Conservation (phyloP, 2,329 filamentous ascomycete genomes). For the Ophiostoma ips region DNA sequence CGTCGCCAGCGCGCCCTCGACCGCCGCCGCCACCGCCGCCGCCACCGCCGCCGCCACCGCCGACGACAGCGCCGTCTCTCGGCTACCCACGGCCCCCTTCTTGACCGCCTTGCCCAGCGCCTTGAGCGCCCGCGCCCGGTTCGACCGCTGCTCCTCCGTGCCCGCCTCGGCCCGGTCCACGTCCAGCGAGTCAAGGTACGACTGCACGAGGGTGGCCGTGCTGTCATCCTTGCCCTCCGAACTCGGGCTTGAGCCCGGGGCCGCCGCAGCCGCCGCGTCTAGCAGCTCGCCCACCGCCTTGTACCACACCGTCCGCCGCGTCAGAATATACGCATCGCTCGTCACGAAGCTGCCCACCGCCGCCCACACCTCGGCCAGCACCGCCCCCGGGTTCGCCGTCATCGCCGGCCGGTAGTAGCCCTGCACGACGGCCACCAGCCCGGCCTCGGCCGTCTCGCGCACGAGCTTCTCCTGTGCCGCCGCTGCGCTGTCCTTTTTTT, state of each 20-base stretch:
- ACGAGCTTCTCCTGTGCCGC: conserved; percentile 25
- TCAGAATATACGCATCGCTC: conserved; percentile 24
- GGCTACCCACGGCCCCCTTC: conserved; percentile 28
- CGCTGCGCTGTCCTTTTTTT: conserved; percentile 3
- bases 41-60: conserved; percentile 37
- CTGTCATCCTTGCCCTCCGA: no score
- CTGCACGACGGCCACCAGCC: conserved; percentile 34
- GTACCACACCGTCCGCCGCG: conserved; percentile 40
- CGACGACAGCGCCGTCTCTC: conserved; percentile 11
- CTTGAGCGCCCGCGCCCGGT: conserved; percentile 31
- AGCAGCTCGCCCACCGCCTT: conserved; percentile 33
- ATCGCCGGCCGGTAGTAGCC: conserved; percentile 33
- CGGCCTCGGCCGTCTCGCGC: conserved; percentile 32
- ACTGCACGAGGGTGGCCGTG: conserved; percentile 17
- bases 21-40: conserved; percentile 29
- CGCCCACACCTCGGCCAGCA: conserved; percentile 27
- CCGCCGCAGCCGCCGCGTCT: conserved; percentile 22
- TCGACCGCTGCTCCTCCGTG: conserved; percentile 36
- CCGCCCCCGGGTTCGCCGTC: conserved; percentile 21
- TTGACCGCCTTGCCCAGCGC: conserved; percentile 28
- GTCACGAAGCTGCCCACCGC: conserved; percentile 28
- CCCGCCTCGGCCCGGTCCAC: conserved; percentile 31
- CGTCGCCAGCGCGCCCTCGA: conserved; percentile 27
- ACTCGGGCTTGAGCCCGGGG: conserved; percentile 10
- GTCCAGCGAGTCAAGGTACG: conserved; percentile 34